phyloP scores from a whole-genome alignment of 1,284 basidiomycete genomes.

The Spongiforma sp. region DNA sequence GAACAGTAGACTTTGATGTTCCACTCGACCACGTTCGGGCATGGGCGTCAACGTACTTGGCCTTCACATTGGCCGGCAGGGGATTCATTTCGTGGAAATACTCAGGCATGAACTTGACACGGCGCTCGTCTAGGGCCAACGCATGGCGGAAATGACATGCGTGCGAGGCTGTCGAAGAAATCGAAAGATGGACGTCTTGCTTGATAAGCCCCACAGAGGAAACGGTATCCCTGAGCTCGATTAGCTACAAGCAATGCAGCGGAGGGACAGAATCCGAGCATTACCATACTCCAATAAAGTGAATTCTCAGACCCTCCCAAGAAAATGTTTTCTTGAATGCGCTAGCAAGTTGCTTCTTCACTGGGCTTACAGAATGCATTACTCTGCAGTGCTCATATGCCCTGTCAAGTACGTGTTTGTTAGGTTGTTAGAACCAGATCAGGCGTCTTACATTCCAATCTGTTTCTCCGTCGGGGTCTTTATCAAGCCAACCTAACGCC shows the following conservation, averaged over 20 bases:
- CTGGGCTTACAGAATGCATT: conserved; percentile 1
- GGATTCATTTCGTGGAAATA: conserved; percentile 25
- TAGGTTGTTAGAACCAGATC: no score
- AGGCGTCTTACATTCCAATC: conserved; percentile 11
- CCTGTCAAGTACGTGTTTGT: conserved; percentile 15
- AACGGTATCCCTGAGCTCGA: conserved; percentile 44
- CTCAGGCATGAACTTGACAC: conserved; percentile 45
- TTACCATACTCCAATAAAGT: conserved; percentile 43
- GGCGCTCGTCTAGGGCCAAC: conserved; percentile 40
- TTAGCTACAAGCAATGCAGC: neutral
- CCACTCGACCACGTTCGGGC: no score
- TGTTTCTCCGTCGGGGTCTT: conserved; percentile 14
- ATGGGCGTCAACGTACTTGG: neutral
- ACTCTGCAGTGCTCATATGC: conserved; percentile 41
- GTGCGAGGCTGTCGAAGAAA: conserved; percentile 15
- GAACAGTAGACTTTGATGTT: no score
- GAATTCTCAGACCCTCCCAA: conserved; percentile 25
- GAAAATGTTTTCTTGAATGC: neutral
- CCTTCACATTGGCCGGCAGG: neutral
- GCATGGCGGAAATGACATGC: conserved; percentile 43
- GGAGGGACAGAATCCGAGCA: neutral
- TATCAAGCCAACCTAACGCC: no score
- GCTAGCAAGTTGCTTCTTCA: neutral
- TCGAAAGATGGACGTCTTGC: conserved; percentile 23
- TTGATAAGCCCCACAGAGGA: conserved; percentile 35